Evolutionary conservation across 225 moss, liverwort and hornwort species (phyloP), one percentile per base, ranked within the genome.

Genomic region (Bryum argenteum): DNA sequence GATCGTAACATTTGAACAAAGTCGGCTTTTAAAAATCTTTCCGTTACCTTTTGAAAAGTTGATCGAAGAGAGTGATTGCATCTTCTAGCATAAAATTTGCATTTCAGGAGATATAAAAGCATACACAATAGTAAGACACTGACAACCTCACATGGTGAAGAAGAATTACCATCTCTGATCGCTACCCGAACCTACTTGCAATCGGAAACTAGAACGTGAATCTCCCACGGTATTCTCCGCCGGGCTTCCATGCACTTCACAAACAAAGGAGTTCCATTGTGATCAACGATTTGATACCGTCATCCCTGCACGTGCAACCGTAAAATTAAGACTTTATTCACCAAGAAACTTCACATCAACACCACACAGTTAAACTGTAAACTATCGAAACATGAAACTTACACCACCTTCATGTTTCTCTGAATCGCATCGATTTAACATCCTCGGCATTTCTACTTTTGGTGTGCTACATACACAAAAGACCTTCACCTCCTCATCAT

Each of bases 141-240:
- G 9, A 54, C 17, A 62, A 40, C 26, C 13, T 26, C 22, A 54
- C 42, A 14, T 61, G 54, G 53, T 10, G 42, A 28, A 58, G 52
- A 42, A 38, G 15, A 66, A 54, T 24, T 78, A 78, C 78, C 78
- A 77, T 77, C 42, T 58, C 19, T 33, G 33, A 47, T 71, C 42
- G 71, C 52, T 65, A 16, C 20, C 21, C 23, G 52, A 52, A 21
- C 22, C 37, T 66, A 58, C 22, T 58, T 48, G 57, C 57, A 64
- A 39, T 24, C 28, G 42, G 20, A 39, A 58, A 16, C 26, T 23
- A 65, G 65, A 65, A 16, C 18, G 57, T 50, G 51, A 55, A 62
- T 71, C 28, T 63, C 47, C 69, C 63, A 37, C 37, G 7, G 55
- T 17, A 33, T 59, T 71, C 65, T 65, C 50, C 26, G 3, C 41